Evolutionary conservation across 192 early-diverging fungal genomes (phyloP).

Genomic region (Coemansia sp.): DNA sequence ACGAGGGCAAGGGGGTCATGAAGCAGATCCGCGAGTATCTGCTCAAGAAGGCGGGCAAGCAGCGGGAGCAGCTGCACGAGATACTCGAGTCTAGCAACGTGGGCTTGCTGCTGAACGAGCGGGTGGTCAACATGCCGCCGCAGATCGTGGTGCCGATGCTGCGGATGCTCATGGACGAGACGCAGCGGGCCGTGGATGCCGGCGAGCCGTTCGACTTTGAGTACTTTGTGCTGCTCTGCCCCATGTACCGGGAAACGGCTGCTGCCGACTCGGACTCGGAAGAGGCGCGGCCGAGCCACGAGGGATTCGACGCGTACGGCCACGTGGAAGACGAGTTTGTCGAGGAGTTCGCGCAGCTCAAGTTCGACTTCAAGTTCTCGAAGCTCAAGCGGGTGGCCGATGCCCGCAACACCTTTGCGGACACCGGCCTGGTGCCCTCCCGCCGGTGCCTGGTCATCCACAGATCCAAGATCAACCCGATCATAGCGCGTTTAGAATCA

Average conservation of each 20-base stretch:
- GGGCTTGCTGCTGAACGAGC: slow-evolving; percentile 78
- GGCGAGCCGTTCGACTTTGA: slow-evolving; percentile 75
- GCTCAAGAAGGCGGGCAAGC: slow-evolving; percentile 57
- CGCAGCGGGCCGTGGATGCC: slow-evolving; percentile 69
- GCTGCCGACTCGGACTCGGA: slow-evolving; percentile 49
- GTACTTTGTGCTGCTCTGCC: slow-evolving; percentile 75
- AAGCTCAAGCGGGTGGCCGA: slow-evolving; percentile 67
- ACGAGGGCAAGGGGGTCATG: slow-evolving; percentile 57
- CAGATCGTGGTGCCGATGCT: slow-evolving; percentile 89
- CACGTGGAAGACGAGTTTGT: slow-evolving; percentile 94
- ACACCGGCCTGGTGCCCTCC: slow-evolving; percentile 77
- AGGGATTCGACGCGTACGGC: slow-evolving; percentile 58
- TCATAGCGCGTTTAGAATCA: slow-evolving; percentile 23
- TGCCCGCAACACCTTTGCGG: slow-evolving; percentile 75
- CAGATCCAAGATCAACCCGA: slow-evolving; percentile 33
- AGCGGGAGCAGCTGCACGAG: slow-evolving; percentile 9
- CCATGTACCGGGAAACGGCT: slow-evolving; percentile 78
- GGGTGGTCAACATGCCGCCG: slow-evolving; percentile 96
- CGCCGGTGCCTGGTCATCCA: slow-evolving; percentile 66
- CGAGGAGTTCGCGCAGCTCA: slow-evolving; percentile 67
- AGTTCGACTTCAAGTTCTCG: slow-evolving; percentile 82
- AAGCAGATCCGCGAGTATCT: slow-evolving; percentile 62
- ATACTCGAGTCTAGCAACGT: slow-evolving; percentile 40
- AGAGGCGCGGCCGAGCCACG: slow-evolving; percentile 1
- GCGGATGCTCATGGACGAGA: slow-evolving; percentile 82